Evolutionary conservation across 352 stramenopile genomes (phyloP), one percentile per base, ranked within the genome.

Genomic region (Saprolegnia parasitica): DNA sequence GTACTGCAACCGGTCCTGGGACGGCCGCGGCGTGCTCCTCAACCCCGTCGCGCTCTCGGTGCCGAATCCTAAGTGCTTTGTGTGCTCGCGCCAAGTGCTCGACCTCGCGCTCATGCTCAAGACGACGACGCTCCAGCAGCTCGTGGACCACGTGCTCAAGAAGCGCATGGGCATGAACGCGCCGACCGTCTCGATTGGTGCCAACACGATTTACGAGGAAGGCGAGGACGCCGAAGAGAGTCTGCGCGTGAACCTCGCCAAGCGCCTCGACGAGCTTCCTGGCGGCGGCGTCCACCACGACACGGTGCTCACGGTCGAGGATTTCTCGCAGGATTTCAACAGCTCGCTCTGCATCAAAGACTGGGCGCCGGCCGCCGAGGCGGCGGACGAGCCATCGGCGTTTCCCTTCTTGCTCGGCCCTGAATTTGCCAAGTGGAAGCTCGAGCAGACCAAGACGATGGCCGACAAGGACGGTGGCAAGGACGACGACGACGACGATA

Each of bases 31-130:
- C 60, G 87, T 97, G 72, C 84, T 98, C 26, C 75, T 99, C 45
- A 96, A 96, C 64, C 93, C 96, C 1, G 91, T 84, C 35, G 77
- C 72, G 16, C 86, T 99, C 15, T 84, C 87, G 29, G 77, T 86
- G 73, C 96, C 96, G 4, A 98, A 98, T 72, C 83, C 89, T 0
- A 90, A 95, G 52, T 99, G 97, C 79, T 99, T 97, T 77, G 96
- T 98, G 15, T 99, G 97, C 79, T 93, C 86, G 18, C 96, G 97
- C 74, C 91, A 94, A 56, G 90, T 87, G 26, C 79, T 98, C 11
- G 88, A 95, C 55, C 71, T 99, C 20, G 82, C 86, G 18, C 78
- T 98, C 35, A 87, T 98, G 76, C 96, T 92, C 0, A 84, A 91
- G 37, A 77, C 81, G 63, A 97, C 91, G 74, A 87, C 83, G 8